A percentile compares a stretch with the other conserved stretches of the same genome.
Conservation (phyloP, 2,329 filamentous ascomycete species). For the Calonectria ilicicola region DNA sequence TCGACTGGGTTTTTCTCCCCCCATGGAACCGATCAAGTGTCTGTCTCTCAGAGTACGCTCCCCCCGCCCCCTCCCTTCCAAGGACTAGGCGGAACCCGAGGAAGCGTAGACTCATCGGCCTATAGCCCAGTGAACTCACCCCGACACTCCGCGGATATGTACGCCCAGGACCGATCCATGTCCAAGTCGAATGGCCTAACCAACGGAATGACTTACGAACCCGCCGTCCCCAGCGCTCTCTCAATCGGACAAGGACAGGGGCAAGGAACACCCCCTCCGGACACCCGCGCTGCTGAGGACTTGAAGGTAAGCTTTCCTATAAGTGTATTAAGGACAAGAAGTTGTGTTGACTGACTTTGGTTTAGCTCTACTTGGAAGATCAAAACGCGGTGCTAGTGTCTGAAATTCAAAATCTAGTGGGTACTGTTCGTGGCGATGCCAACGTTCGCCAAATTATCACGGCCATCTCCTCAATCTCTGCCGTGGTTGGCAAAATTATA, state of each 20-base stretch:
- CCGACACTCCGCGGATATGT: conserved; percentile 65
- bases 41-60: conserved; percentile 53
- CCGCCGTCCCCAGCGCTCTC: conserved; percentile 53
- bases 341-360: too few relatives aligned
- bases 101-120: conserved; percentile 77
- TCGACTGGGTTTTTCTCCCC: conserved; percentile 77
- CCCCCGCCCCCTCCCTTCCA: conserved; percentile 68
- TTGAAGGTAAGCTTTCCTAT: conserved; percentile 54
- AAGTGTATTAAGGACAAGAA: conserved; percentile 12
- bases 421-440: conserved; percentile 75
- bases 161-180: conserved; percentile 46
- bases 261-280: conserved; percentile 46
- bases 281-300: conserved; percentile 59
- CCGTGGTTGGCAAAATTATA: conserved; percentile 78
- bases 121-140: conserved; percentile 82
- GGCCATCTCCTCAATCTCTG: conserved; percentile 78
- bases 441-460: conserved; percentile 73
- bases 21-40: conserved; percentile 55
- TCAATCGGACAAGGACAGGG: conserved; percentile 47
- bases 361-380: conserved; percentile 83
- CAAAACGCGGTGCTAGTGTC: conserved; percentile 84
- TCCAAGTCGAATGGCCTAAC: conserved; percentile 45
- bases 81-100: conserved; percentile 65
- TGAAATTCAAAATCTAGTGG: conserved; percentile 84
- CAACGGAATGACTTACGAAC: conserved; percentile 53